These are phyloP conservation scores for Pleoardoris graminearum DNA, from an alignment of 2,329 filamentous ascomycete species.

Conservation along the genomic window DNA sequence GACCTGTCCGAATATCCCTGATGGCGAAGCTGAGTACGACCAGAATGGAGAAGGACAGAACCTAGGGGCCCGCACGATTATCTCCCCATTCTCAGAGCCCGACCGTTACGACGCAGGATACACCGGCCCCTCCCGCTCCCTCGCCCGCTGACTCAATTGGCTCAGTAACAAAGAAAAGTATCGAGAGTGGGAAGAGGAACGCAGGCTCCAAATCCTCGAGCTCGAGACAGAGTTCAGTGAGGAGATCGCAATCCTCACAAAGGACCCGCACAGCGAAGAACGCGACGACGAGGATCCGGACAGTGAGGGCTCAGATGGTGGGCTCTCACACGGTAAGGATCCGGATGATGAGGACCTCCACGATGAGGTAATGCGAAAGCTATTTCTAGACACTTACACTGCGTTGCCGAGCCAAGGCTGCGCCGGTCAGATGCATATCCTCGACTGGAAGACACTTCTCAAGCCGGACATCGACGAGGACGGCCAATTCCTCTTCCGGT, in stretches of 20 bases:
- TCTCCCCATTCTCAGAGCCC: neutral
- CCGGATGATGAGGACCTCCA: slow-evolving; percentile 15
- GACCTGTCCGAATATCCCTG: neutral
- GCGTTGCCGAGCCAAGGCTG: slow-evolving; percentile 3
- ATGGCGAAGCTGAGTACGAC: neutral
- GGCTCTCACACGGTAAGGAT: slow-evolving; percentile 10
- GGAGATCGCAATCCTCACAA: neutral
- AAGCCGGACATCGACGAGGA: slow-evolving; percentile 3
- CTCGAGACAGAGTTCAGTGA: neutral
- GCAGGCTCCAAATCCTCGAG: neutral
- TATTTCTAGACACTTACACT: slow-evolving; percentile 4
- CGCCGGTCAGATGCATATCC: slow-evolving; percentile 16
- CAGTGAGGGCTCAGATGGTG: too few relatives aligned
- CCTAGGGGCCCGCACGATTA: neutral
- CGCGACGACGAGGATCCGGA: too few relatives aligned
- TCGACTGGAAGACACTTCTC: slow-evolving; percentile 12
- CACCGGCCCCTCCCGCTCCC: neutral
- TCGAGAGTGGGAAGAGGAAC: neutral
- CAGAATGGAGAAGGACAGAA: neutral
- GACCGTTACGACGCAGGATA: neutral
- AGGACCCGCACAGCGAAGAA: neutral
- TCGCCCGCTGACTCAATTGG: neutral
- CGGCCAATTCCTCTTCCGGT: slow-evolving; percentile 4
- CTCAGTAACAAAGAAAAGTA: neutral
- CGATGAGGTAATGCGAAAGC: slow-evolving; percentile 13